Conservation (phyloP, 768 basidiomycete species). For the Lentinus brumalis region DNA sequence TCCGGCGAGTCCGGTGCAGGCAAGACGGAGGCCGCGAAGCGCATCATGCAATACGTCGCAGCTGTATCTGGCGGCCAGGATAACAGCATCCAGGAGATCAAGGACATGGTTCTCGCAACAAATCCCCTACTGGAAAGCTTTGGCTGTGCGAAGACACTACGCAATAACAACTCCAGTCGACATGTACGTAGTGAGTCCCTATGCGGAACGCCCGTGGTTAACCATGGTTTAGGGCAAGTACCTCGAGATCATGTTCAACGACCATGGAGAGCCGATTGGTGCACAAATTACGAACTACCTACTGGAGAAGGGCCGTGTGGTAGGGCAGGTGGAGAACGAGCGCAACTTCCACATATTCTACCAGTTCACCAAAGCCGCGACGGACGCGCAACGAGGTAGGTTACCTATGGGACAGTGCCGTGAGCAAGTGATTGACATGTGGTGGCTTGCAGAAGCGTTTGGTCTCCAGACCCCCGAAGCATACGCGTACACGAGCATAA, state of each 20-base stretch:
- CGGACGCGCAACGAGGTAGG: slow-evolving; percentile 84
- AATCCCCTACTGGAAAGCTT: slow-evolving; percentile 98
- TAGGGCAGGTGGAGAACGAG: slow-evolving; percentile 95
- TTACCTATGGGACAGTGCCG: background rate
- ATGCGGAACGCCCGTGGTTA: background rate
- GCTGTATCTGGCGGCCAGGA: slow-evolving; percentile 90
- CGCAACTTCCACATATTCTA: slow-evolving; percentile 99
- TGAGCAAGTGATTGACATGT: background rate
- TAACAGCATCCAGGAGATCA: slow-evolving; percentile 94
- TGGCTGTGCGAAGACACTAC: slow-evolving; percentile 97
- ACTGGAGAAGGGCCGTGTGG: slow-evolving; percentile 94
- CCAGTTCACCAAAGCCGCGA: slow-evolving; percentile 96
- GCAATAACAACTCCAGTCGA: slow-evolving; percentile 98
- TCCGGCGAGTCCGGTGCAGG: slow-evolving; percentile 99
- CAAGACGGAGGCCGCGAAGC: slow-evolving; percentile 98
- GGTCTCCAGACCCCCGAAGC: slow-evolving; percentile 96
- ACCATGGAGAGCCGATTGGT: slow-evolving; percentile 89
- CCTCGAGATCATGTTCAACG: slow-evolving; percentile 98
- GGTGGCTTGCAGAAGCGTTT: slow-evolving; percentile 68
- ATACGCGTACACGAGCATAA: slow-evolving; percentile 90
- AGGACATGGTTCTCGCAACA: slow-evolving; percentile 99
- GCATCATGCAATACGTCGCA: slow-evolving; percentile 99
- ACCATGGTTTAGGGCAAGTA: slow-evolving; percentile 82
- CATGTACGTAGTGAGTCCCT: slow-evolving; percentile 66
- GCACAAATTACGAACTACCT: slow-evolving; percentile 99